Base-by-base conservation (phyloP, 306 rosid species). In the Begonia fuchsioides region DNA sequence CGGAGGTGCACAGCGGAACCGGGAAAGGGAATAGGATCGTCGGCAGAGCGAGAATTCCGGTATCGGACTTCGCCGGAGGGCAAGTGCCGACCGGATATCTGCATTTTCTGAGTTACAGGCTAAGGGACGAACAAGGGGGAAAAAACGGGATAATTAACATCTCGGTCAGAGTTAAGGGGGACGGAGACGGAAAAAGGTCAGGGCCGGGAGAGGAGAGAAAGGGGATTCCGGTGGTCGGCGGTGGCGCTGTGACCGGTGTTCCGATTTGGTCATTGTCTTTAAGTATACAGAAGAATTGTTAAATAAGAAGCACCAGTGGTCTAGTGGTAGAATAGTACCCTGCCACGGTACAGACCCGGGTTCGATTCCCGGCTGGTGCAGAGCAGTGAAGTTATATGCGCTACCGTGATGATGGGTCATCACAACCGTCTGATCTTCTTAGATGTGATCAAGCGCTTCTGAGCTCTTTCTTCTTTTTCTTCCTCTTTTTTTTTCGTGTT, bases 241-340 rank as follows among this genome's bases (percentile, higher is more conserved):
- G 63, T 8, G 54, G 62, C 9, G 62, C 75, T 12, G 87, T 57
- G 5, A 69, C 82, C 0, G 93, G 93, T 10, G 63, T 81, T 64
- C 95, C 93, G 0, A 55, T 55, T 48, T 75, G 82, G 84, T 70
- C 35, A 20, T 20, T 2, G 1, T 26, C 35, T 26, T 26, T n/a
- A n/a, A n/a, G n/a, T n/a, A n/a, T n/a, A n/a, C n/a, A n/a, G n/a
- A n/a, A n/a, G n/a, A n/a, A n/a, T n/a, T n/a, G n/a, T n/a, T n/a
- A n/a, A n/a, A n/a, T n/a, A 47, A 10, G 3, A 6, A 48, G 81
- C 83, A 77, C 93, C 83, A 80, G 93, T 80, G 94, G 94, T 87
- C 94, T 80, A 77, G 93, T 87, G 93, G 93, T 77, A 77, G 94
- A 77, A 75, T 83, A 80, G 86, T 77, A 67, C 86, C 86, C 86